These are phyloP conservation scores for Marchantia polymorpha DNA, from an alignment of 225 moss, liverwort and hornwort species.

Conservation along the genomic window DNA sequence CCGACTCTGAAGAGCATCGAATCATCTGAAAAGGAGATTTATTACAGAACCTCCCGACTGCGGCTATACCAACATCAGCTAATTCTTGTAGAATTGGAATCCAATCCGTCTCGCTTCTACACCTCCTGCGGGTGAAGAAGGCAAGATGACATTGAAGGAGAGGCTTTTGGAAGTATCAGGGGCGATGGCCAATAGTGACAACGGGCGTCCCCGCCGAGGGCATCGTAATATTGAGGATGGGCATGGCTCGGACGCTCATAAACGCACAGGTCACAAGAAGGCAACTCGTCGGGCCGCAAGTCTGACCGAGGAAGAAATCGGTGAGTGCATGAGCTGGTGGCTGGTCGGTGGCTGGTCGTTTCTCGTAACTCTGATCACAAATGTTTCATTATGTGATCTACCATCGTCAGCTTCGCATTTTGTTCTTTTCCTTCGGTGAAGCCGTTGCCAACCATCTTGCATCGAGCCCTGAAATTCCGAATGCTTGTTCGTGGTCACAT, in stretches of 20 bases:
- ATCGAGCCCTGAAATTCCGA: no score
- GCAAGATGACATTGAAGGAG: slow-evolving; percentile 24
- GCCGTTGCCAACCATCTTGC: no score
- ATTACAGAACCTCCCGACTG: no score
- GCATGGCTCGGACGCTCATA: background rate
- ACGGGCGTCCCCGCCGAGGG: slow-evolving; percentile 16
- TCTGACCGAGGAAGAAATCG: slow-evolving; percentile 35
- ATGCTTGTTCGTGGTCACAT: background rate
- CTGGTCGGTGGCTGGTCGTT: background rate
- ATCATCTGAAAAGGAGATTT: no score
- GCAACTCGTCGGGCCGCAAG: slow-evolving; percentile 8
- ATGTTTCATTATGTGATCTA: background rate
- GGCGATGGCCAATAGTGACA: slow-evolving; percentile 32
- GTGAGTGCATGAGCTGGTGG: background rate
- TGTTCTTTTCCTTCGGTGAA: background rate
- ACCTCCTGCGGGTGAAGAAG: background rate
- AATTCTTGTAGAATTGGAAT: no score
- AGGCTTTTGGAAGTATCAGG: slow-evolving; percentile 32
- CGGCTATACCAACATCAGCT: no score
- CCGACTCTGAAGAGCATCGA: no score
- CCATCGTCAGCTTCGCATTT: background rate
- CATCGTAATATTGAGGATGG: background rate
- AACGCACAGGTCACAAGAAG: background rate
- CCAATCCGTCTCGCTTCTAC: no score
- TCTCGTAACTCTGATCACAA: background rate